These are phyloP conservation scores for Chlorella ohadii DNA, from an alignment of 139 green algal genomes.

Conservation along the genomic window DNA sequence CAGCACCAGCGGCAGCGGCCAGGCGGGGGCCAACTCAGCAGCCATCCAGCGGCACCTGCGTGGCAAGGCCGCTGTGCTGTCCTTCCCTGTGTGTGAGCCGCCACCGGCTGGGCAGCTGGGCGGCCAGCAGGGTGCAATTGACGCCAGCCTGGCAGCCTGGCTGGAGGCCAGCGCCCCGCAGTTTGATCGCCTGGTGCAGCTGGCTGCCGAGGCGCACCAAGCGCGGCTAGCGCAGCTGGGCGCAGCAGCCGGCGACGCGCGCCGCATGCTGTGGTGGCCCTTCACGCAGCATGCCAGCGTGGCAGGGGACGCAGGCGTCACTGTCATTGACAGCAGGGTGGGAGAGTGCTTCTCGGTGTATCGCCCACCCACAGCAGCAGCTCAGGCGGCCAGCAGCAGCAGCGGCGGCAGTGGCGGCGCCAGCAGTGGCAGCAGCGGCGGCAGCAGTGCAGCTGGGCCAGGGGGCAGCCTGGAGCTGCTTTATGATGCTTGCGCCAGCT, in stretches of 20 bases:
- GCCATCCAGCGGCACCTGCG: conserved; percentile 35
- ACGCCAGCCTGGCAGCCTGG: conserved; percentile 68
- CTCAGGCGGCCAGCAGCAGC: neutral
- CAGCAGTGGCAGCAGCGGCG: neutral
- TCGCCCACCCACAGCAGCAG: neutral
- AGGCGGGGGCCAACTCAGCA: conserved; percentile 37
- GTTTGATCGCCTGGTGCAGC: conserved; percentile 64
- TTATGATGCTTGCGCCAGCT: conserved; percentile 94
- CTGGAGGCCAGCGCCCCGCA: conserved; percentile 49
- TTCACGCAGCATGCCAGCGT: conserved; percentile 93
- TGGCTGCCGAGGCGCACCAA: conserved; percentile 53
- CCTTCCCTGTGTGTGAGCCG: conserved; percentile 24
- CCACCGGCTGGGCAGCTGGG: neutral
- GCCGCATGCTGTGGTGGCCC: conserved; percentile 89
- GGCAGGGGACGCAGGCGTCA: conserved; percentile 53
- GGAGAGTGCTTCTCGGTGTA: conserved; percentile 83
- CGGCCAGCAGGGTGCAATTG: conserved; percentile 36
- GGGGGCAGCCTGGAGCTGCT: conserved; percentile 47
- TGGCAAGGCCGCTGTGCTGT: neutral
- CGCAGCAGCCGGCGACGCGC: conserved; percentile 29
- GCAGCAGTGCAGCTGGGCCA: neutral
- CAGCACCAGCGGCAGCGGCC: neutral
- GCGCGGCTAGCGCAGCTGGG: conserved; percentile 56
- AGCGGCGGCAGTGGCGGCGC: conserved; percentile 24
- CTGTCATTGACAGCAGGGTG: conserved; percentile 87